phyloP scores from a whole-genome alignment of 352 stramenopile genomes.

The Phytophthora brassicae region DNA sequence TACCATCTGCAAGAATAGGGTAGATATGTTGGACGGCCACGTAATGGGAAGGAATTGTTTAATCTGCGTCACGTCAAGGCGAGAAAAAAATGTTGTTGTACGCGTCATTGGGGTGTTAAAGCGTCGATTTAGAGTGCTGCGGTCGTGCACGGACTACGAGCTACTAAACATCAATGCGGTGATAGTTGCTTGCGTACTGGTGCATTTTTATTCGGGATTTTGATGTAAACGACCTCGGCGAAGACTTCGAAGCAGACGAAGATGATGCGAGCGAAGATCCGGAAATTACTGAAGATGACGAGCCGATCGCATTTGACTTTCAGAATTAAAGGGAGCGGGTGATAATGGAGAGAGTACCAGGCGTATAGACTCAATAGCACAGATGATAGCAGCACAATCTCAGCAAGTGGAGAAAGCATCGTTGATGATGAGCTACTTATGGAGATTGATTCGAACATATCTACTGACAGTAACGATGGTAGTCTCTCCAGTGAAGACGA shows the following conservation, averaged over 20 bases:
- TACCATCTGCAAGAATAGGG: slow-evolving; percentile 7
- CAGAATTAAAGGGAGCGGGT: slow-evolving; percentile 2
- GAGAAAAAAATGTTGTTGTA: slow-evolving; percentile 11
- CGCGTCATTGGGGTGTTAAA: slow-evolving; percentile 5
- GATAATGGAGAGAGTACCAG: slow-evolving; percentile 6
- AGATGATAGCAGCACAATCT: neutral
- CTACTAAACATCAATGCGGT: slow-evolving; percentile 1
- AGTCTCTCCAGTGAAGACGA: too few relatives aligned
- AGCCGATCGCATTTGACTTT: slow-evolving; percentile 9
- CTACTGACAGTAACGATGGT: neutral
- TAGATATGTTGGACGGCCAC: neutral
- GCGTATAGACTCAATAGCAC: neutral
- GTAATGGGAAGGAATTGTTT: slow-evolving; percentile 2
- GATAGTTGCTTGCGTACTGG: slow-evolving; percentile 2
- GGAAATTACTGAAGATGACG: too few relatives aligned
- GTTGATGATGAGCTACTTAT: neutral
- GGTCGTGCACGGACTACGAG: slow-evolving; percentile 1
- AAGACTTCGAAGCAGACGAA: neutral
- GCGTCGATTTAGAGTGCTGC: slow-evolving; percentile 1
- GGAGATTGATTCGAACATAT: too few relatives aligned
- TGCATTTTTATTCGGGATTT: slow-evolving; percentile 7
- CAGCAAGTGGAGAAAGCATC: neutral
- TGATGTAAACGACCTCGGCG: neutral
- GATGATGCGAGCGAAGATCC: neutral
- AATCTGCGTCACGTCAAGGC: slow-evolving; percentile 8